phyloP scores from a whole-genome alignment of 1,284 basidiomycete genomes.

The Amylostereum areolatum region DNA sequence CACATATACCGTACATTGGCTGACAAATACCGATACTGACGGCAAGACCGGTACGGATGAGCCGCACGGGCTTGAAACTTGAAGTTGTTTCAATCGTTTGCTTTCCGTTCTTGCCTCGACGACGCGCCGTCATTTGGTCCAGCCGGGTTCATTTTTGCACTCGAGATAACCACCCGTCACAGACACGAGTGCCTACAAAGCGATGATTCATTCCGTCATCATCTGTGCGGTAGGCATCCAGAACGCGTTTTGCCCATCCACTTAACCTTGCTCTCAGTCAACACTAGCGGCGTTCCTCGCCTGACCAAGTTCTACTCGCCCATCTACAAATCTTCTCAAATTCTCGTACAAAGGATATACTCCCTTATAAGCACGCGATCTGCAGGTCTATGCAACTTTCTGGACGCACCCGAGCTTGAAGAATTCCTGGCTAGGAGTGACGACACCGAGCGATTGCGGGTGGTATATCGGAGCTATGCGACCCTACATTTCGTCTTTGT shows the following conservation, averaged over 20 bases:
- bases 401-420: conserved; percentile 87
- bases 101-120: too few species aligned
- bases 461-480: conserved; percentile 85
- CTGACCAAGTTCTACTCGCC: conserved; percentile 96
- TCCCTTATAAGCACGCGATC: conserved; percentile 76
- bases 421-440: conserved; percentile 60
- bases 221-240: conserved; percentile 43
- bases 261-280: conserved; percentile 47
- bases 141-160: too few species aligned
- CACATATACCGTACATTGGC: too few species aligned
- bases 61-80: too few species aligned
- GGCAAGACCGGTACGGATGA: too few species aligned
- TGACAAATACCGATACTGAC: too few species aligned
- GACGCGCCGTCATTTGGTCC: too few species aligned
- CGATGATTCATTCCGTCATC: conserved; percentile 85
- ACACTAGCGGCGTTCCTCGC: conserved; percentile 84
- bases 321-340: conserved; percentile 68
- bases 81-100: too few species aligned
- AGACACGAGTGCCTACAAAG: not conserved
- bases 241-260: conserved; percentile 8
- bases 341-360: conserved; percentile 80
- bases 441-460: conserved; percentile 58
- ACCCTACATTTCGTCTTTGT: conserved; percentile 98
- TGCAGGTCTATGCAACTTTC: conserved; percentile 81
- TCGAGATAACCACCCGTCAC: too few species aligned